Base-by-base conservation (phyloP, 1,284 basidiomycete genomes). In the Marasmius fiardii region DNA sequence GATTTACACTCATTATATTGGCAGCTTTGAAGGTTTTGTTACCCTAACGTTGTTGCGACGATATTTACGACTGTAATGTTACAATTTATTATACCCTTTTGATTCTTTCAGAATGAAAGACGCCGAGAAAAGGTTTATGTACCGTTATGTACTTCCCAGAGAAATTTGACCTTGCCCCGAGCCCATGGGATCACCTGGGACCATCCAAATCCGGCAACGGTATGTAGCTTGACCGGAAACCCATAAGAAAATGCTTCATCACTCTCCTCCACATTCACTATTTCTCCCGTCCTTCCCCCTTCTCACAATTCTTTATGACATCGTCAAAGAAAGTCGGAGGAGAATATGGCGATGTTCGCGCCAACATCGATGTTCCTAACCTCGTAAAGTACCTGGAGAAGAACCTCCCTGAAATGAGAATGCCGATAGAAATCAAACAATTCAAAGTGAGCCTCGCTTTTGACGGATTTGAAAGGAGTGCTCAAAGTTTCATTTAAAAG, bases 351-450 rank as follows among this genome's bases (percentile, higher is more conserved):
- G 76, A 82, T 54, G 70, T 93, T n/a, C 80, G 92, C 48, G 82
- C 91, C 3, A 76, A 72, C 53, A 86, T 95, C 62, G 82, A 92
- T 62, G 68, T 88, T 31, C 74, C 74, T 33, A 81, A 73, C 53
- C 77, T 95, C 55, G 87, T 89, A 59, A 69, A 69, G 12, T 97
- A 93, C 68, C 80, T 97, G 56, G 64, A 72, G 52, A 68, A 73
- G 57, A 71, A 83, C 62, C 83, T 91, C 1, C 68, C 77, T 6
- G 75, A 71, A 0, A 81, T 95, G 58, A 72, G 72, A 31, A 71
- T 83, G 1, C 92, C 93, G 0, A 82, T 96, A 7, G 74, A 78
- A 20, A 84, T 96, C 26, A 91, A 95, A 74, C 95, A 98, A 71
- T 98, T 98, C 77, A 92, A 92, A 71, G 92, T 92, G 68, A 56